Conservation (phyloP, 139 green algal species). For the Diplosphaera chodatii region DNA sequence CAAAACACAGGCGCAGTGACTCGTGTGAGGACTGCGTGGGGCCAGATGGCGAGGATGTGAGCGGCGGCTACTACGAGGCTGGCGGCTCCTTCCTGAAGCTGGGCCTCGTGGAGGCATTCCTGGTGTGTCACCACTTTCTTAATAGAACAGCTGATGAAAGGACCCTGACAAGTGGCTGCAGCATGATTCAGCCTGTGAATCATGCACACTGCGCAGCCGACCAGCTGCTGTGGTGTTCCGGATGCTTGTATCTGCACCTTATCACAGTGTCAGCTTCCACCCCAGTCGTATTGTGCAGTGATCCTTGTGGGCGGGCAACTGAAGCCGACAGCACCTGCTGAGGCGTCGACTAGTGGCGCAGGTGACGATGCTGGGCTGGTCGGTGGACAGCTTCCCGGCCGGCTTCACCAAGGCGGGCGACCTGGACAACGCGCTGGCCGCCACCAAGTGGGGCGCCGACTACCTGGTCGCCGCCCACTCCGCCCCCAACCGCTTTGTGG, state of each 20-base stretch:
- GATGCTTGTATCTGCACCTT: too few species aligned
- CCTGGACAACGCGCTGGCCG: not conserved
- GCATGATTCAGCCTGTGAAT: too few species aligned
- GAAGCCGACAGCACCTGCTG: too few species aligned
- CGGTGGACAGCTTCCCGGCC: not conserved
- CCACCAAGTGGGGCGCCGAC: slow-evolving; percentile 9
- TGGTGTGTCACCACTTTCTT: not conserved
- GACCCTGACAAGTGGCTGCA: too few species aligned
- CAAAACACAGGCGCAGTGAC: not conserved
- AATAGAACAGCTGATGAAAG: too few species aligned
- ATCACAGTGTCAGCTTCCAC: too few species aligned
- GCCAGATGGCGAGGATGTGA: slow-evolving; percentile 4
- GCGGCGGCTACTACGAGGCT: slow-evolving; percentile 14
- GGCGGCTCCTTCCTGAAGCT: slow-evolving; percentile 14
- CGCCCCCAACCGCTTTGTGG: slow-evolving; percentile 7
- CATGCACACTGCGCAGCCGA: too few species aligned
- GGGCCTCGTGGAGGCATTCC: not conserved
- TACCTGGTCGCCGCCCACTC: slow-evolving; percentile 15
- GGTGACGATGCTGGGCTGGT: slow-evolving; percentile 9
- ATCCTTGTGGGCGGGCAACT: too few species aligned
- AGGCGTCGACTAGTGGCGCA: too few species aligned
- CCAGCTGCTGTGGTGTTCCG: too few species aligned
- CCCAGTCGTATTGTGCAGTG: too few species aligned
- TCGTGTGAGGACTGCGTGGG: slow-evolving; percentile 3
- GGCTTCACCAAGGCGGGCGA: not conserved